Base-by-base conservation (phyloP, 257 asterid genomes). In the Scutellaria galericulata region DNA sequence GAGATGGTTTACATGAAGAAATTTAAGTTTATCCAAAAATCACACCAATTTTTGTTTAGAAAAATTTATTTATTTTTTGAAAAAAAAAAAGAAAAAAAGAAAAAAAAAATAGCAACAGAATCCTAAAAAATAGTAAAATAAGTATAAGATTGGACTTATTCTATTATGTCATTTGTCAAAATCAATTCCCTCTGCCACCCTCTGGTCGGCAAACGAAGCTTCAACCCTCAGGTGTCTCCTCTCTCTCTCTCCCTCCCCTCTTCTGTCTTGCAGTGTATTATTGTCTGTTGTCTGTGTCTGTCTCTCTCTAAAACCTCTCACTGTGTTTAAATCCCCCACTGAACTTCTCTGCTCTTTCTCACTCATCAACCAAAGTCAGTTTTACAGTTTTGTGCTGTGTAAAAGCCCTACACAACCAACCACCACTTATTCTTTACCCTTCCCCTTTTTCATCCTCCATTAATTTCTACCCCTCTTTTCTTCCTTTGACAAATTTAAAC, bases 171-270 rank as follows among this genome's bases (percentile, higher is more conserved):
- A 73, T 63, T 78, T 73, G 76, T 78, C 79, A 68, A 78, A 63
- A 73, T 78, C 82, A 78, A 78, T 73, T 73, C 79, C 55, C 75
- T 54, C 82, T 78, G 82, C 78, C 78, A 78, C 75, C 73, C 73
- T 78, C 79, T 73, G 82, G 79, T 78, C 79, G 83, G 79, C 77
- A 79, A 69, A 79, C 62, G 46, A 64, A 79, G 64, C 83, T 73
- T 73, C 77, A 71, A 57, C 55, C 4, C 57, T 70, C 79, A 79
- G 79, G 77, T 74, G 80, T 70, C 77, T 64, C 79, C 64, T 70
- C 70, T 10, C 69, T n/a, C 75, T 9, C 68, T 5, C 70, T 27
- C 75, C 14, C 35, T 60, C 50, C 5, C 42, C 31, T 18, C 22
- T 66, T 57, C 68, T 10, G 11, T 42, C 70, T 24, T 1, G 40